Evolutionary conservation across 768 basidiomycete species (phyloP).

Genomic region (Mycena leptocephala): DNA sequence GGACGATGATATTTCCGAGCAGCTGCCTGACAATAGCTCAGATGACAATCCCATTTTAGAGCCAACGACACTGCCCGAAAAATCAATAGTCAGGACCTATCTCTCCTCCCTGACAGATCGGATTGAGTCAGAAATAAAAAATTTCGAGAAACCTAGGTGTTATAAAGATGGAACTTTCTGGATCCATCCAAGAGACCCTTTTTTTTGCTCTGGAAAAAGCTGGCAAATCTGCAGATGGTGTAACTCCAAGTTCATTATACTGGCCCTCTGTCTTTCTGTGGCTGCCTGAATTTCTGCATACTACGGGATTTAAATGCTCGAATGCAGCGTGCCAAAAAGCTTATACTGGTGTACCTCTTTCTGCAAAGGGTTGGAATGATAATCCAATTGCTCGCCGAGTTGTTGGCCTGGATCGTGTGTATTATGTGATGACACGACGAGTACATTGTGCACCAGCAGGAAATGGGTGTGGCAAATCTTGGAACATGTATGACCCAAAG

Average conservation of each 20-base stretch:
- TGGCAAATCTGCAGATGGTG: not conserved
- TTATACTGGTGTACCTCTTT: not conserved
- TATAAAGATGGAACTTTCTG: not conserved
- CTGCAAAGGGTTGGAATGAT: slow-evolving; percentile 35
- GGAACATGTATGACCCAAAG: slow-evolving; percentile 33
- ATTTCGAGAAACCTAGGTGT: not conserved
- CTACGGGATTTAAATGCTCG: not conserved
- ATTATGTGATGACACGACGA: slow-evolving; percentile 36
- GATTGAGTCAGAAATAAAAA: not conserved
- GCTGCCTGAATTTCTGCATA: not conserved
- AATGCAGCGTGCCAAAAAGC: not conserved
- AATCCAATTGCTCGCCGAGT: slow-evolving; percentile 33
- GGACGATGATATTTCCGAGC: not conserved
- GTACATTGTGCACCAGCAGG: slow-evolving; percentile 11
- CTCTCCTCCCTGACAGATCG: not conserved
- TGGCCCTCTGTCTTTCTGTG: slow-evolving; percentile 2
- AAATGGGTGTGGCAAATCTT: slow-evolving; percentile 34
- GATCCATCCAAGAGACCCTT: not conserved
- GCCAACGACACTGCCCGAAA: not conserved
- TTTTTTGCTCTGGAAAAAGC: not conserved
- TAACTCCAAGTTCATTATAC: not conserved
- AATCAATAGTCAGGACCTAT: not conserved
- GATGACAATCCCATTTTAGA: not conserved
- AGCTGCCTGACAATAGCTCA: not conserved
- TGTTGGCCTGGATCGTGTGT: slow-evolving; percentile 29